phyloP scores from a whole-genome alignment of 352 stramenopile genomes.

The Phytophthora citrophthora region DNA sequence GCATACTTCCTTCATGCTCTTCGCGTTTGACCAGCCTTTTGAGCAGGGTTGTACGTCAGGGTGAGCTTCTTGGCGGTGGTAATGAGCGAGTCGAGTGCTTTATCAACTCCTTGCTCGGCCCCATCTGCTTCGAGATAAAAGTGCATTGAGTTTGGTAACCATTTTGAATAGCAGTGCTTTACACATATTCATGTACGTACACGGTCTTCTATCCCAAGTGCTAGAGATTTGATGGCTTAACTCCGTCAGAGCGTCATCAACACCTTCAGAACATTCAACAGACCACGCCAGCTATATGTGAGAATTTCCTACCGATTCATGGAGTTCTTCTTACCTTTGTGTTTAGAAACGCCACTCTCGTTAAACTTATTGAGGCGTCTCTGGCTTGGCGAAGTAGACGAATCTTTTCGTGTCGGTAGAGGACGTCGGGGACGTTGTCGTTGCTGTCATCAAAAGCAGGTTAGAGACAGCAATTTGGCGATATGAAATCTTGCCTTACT shows the following conservation, averaged over 20 bases:
- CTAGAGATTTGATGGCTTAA: slow-evolving; percentile 63
- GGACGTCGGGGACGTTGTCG: slow-evolving; percentile 52
- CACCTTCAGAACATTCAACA: slow-evolving; percentile 36
- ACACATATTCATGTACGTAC: slow-evolving; percentile 9
- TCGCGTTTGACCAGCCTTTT: slow-evolving; percentile 11
- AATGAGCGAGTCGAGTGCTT: slow-evolving; percentile 65
- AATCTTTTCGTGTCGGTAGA: slow-evolving; percentile 31
- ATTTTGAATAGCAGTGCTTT: too few relatives aligned
- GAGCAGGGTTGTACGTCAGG: slow-evolving; percentile 46
- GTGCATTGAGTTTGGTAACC: background rate
- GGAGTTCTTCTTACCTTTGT: slow-evolving; percentile 30
- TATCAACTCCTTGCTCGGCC: slow-evolving; percentile 50
- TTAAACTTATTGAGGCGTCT: slow-evolving; percentile 9
- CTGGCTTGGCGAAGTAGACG: slow-evolving; percentile 21
- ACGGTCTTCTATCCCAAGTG: slow-evolving; percentile 36
- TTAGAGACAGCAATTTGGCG: background rate
- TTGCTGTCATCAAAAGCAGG: slow-evolving; percentile 34
- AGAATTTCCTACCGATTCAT: background rate
- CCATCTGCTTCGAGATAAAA: slow-evolving; percentile 15
- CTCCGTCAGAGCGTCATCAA: slow-evolving; percentile 68
- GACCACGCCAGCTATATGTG: background rate
- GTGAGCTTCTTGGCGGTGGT: slow-evolving; percentile 68
- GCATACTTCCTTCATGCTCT: slow-evolving; percentile 20
- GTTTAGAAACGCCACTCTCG: slow-evolving; percentile 6
- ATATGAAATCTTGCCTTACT: slow-evolving; percentile 30